Percentiles rank a stretch among this genome's conserved stretches.
Conservation (phyloP, 2,329 filamentous ascomycete species). For the Xylariaceae sp. region DNA sequence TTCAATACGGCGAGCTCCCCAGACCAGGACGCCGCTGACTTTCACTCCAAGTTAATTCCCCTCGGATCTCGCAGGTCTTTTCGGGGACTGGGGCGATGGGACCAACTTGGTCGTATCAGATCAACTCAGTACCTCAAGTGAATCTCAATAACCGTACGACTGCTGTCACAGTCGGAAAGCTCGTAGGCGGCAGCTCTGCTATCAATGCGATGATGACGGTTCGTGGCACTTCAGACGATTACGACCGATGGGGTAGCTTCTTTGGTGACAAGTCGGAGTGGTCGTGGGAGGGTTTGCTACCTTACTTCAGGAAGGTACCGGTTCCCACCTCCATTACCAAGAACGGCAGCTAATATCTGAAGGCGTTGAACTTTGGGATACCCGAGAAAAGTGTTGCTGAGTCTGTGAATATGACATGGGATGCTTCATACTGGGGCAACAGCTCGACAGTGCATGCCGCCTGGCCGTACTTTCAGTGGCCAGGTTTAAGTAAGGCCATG, state of each 20-base stretch:
- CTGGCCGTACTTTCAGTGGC: slow-evolving; percentile 36
- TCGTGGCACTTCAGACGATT: slow-evolving; percentile 24
- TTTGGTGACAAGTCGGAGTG: slow-evolving; percentile 25
- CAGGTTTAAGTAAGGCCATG: too few relatives aligned
- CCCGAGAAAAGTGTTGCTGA: slow-evolving; percentile 18
- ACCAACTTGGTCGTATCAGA: slow-evolving; percentile 19
- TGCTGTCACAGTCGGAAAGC: slow-evolving; percentile 18
- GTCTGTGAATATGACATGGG: slow-evolving; percentile 28
- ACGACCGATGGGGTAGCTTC: slow-evolving; percentile 31
- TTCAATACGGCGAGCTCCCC: not conserved
- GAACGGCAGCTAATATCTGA: not conserved
- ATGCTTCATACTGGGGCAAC: slow-evolving; percentile 33
- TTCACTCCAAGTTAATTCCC: slow-evolving; percentile 16
- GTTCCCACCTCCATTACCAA: not conserved
- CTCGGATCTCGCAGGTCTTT: slow-evolving; percentile 22
- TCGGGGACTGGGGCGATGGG: slow-evolving; percentile 19
- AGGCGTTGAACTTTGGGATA: slow-evolving; percentile 18
- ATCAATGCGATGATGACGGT: slow-evolving; percentile 28
- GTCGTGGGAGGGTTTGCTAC: slow-evolving; percentile 28
- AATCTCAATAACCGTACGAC: slow-evolving; percentile 19
- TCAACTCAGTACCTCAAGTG: slow-evolving; percentile 23
- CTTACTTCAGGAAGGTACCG: slow-evolving; percentile 29
- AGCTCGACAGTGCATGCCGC: slow-evolving; percentile 31
- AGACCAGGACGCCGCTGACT: slow-evolving; percentile 4
- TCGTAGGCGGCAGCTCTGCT: slow-evolving; percentile 25